Evolutionary conservation across 345 rosid genomes (phyloP).

Genomic region (Eucalyptus guilfoylei): DNA sequence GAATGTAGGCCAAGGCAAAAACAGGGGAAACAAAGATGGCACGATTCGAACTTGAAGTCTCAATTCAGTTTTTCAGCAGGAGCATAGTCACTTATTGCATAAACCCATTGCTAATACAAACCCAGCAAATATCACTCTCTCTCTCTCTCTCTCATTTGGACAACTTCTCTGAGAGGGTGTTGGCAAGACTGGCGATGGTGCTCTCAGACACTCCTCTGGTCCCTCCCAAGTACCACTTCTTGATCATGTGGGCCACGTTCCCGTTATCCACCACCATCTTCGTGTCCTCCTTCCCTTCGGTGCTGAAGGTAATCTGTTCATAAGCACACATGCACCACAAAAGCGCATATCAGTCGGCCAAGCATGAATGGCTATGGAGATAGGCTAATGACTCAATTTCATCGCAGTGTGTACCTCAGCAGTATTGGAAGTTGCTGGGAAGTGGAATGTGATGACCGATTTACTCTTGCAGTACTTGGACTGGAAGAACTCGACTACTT

Average conservation of each 20-base stretch:
- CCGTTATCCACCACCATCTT: slow-evolving; percentile 53
- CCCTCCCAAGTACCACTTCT: slow-evolving; percentile 87
- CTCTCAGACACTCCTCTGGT: slow-evolving; percentile 62
- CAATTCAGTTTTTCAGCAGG: not conserved
- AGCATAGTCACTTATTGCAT: not conserved
- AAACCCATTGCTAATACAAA: not conserved
- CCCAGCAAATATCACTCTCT: not conserved
- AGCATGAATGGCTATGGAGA: not conserved
- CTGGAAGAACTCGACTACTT: slow-evolving; percentile 70
- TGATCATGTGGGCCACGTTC: slow-evolving; percentile 71
- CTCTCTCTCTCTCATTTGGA: slow-evolving; percentile 12
- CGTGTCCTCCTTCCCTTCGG: slow-evolving; percentile 59
- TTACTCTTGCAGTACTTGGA: slow-evolving; percentile 72
- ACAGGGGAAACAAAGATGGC: not conserved
- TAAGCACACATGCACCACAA: not conserved
- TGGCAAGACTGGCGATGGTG: slow-evolving; percentile 51
- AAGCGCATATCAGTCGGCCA: not conserved
- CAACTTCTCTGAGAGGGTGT: slow-evolving; percentile 30
- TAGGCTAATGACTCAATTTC: not conserved
- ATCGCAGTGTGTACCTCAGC: slow-evolving; percentile 34
- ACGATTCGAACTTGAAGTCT: not conserved
- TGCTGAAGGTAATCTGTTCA: slow-evolving; percentile 38
- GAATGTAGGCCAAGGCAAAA: not conserved
- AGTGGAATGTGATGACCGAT: slow-evolving; percentile 61
- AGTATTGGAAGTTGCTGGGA: slow-evolving; percentile 33